A percentile compares a stretch with the other conserved stretches of the same genome.
Conservation (phyloP, 352 stramenopile genomes). For the Phytopythium boreale region DNA sequence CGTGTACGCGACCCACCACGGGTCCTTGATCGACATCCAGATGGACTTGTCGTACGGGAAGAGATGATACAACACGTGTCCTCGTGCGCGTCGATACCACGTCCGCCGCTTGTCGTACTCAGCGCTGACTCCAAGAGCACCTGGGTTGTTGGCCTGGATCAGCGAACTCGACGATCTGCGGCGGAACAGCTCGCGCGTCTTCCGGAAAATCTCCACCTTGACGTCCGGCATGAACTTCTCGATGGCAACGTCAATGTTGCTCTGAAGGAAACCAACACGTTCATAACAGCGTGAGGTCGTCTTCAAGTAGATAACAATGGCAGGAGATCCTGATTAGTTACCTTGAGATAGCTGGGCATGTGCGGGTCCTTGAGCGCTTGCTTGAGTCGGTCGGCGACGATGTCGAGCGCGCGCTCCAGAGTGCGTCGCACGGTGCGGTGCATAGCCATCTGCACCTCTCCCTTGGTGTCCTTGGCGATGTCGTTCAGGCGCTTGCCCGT, state of each 20-base stretch:
- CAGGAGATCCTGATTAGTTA: slow-evolving; percentile 4
- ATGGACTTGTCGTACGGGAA: slow-evolving; percentile 88
- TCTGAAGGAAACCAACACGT: slow-evolving; percentile 19
- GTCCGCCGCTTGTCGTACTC: slow-evolving; percentile 20
- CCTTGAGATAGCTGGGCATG: slow-evolving; percentile 82
- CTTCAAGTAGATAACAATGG: neutral
- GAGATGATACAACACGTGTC: slow-evolving; percentile 84
- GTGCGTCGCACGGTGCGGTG: slow-evolving; percentile 76
- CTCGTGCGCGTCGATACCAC: slow-evolving; percentile 47
- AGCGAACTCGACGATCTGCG: slow-evolving; percentile 17
- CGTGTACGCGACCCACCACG: slow-evolving; percentile 77
- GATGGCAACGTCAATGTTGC: slow-evolving; percentile 81
- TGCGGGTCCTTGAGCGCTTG: slow-evolving; percentile 77
- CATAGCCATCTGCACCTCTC: slow-evolving; percentile 78
- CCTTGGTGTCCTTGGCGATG: slow-evolving; percentile 82
- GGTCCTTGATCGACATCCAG: slow-evolving; percentile 82
- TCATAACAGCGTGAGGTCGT: neutral
- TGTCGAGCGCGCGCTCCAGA: slow-evolving; percentile 72
- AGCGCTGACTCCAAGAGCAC: neutral
- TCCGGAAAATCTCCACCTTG: slow-evolving; percentile 86
- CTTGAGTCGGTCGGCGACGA: slow-evolving; percentile 73
- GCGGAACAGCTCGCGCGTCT: slow-evolving; percentile 75
- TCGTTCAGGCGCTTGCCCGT: slow-evolving; percentile 80
- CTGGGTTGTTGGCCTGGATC: neutral
- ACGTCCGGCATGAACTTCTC: slow-evolving; percentile 88